Evolutionary conservation across 352 stramenopile genomes (phyloP), one percentile per base, ranked within the genome.

Genomic region (Thalassiosira livingstoniorum): DNA sequence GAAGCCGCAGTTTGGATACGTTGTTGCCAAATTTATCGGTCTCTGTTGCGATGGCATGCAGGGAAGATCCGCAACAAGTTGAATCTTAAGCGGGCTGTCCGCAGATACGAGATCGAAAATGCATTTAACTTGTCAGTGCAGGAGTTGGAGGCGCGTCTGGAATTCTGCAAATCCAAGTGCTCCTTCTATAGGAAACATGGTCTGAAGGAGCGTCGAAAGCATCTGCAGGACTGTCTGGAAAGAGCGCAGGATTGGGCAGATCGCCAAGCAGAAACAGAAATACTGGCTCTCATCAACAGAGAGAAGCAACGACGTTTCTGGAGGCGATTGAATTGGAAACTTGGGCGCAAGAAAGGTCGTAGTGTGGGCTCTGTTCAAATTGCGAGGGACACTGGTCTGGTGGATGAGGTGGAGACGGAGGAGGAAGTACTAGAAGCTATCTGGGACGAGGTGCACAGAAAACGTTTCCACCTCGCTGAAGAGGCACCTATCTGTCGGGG

Each of bases 1-100:
- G 64, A 84, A n/a, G 47, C 77, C 21, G 34, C 61, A 0, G 18
- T 75, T 27, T 83, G 76, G 76, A 78, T 83, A n/a, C 29, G 47
- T 4, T 29, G 53, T 0, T 15, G 43, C 3, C 45, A 84, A 55
- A 61, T 75, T 23, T 84, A 84, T 47, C 18, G n/a, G 2, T 71
- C 61, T 7, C n/a, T 79, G 4, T 42, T 84, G 10, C n/a, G 62
- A 31, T 71, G 32, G 11, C 34, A 64, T 15, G 37, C 37, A 18
- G 31, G 53, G 0, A 47, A 64, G 13, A 71, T 70, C 23, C 2
- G 34, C 11, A 79, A 84, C 35, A 27, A 45, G 25, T 11, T 23
- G 7, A 84, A 84, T 27, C 57, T 84, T 11, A 67, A 66, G 34
- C 4, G 77, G 3, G 37, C 51, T 15, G 61, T 53, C 23, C 42